phyloP scores from a whole-genome alignment of 106 monocot genomes.

The Cymbidium sinense region DNA sequence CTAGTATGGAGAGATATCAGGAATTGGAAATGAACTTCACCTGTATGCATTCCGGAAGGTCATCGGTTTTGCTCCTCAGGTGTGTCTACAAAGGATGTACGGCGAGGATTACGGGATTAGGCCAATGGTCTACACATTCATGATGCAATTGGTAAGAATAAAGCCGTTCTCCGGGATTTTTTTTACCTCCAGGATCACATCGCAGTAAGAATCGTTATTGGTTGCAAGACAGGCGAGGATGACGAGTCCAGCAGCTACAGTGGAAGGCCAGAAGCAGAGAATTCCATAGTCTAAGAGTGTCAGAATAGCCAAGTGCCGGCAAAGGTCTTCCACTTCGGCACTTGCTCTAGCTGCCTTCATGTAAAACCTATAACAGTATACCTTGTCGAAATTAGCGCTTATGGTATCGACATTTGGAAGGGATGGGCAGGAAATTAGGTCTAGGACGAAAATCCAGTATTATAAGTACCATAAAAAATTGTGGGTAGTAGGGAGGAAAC shows the following conservation, averaged over 20 bases:
- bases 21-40: constrained; percentile 11
- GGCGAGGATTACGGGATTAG: neutral
- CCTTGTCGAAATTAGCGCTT: too few relatives aligned
- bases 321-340: constrained; percentile 40
- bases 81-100: constrained; percentile 54
- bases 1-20: too few relatives aligned
- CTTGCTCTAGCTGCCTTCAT: constrained; percentile 77
- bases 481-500: constrained; percentile 65
- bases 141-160: neutral
- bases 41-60: constrained; percentile 82
- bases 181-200: constrained; percentile 70
- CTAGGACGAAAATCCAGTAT: too few relatives aligned
- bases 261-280: constrained; percentile 89
- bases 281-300: constrained; percentile 66
- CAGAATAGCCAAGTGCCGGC: constrained; percentile 62
- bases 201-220: constrained; percentile 43
- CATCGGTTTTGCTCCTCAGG: constrained; percentile 72
- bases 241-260: constrained; percentile 83
- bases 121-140: neutral
- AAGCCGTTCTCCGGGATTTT: neutral
- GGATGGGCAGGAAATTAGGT: too few relatives aligned
- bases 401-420: too few relatives aligned
- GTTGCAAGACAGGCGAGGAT: constrained; percentile 79
- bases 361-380: constrained; percentile 59
- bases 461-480: constrained; percentile 69